A percentile compares a stretch with the other conserved stretches of the same genome.
These are phyloP conservation scores for Phytophthora rubi DNA, from an alignment of 352 stramenopile species.

Conservation along the genomic window DNA sequence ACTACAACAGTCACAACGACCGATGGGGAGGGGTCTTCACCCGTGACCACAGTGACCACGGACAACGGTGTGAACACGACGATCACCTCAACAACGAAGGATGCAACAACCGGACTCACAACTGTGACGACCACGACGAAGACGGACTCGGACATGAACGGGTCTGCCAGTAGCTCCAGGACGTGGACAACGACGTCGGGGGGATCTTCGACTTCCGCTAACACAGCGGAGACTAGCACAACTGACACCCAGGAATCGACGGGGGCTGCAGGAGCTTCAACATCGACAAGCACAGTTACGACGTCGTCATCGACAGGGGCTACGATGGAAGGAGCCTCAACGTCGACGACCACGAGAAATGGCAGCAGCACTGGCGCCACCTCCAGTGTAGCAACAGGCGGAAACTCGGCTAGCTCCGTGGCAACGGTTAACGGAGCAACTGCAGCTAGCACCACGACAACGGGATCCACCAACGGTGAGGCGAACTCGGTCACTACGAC, in stretches of 20 bases:
- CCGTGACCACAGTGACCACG: constrained; percentile 25
- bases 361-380: constrained; percentile 2
- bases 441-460: constrained; percentile 3
- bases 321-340: constrained; percentile 15
- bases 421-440: constrained; percentile 5
- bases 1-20: constrained; percentile 22
- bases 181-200: constrained; percentile 15
- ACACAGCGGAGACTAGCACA: constrained; percentile 11
- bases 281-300: constrained; percentile 12
- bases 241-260: constrained; percentile 10
- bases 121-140: constrained; percentile 29
- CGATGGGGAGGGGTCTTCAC: constrained; percentile 14
- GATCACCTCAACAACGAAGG: constrained; percentile 19
- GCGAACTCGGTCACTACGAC: constrained; percentile 4
- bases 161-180: constrained; percentile 23
- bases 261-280: constrained; percentile 6
- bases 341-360: constrained; percentile 9
- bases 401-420: constrained; percentile 15
- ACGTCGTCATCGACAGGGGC: constrained; percentile 17
- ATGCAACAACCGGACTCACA: constrained; percentile 22
- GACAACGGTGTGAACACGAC: constrained; percentile 31
- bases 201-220: constrained; percentile 1
- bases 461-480: constrained; percentile 5
- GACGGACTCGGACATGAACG: constrained; percentile 20
- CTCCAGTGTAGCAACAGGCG: constrained; percentile 9